Conservation (phyloP, 768 basidiomycete species). For the Sarcodon aspratus region DNA sequence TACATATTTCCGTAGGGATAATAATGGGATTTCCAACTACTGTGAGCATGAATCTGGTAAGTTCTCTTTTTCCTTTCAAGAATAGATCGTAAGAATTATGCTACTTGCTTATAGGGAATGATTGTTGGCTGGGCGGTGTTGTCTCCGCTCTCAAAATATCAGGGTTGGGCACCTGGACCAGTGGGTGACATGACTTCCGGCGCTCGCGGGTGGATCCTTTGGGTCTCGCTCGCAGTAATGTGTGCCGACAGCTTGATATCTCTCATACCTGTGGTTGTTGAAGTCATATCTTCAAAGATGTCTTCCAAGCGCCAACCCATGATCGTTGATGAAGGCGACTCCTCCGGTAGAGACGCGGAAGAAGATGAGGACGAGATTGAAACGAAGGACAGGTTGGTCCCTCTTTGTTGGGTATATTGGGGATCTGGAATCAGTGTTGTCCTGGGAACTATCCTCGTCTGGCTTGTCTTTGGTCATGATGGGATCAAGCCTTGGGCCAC, state of each 20-base stretch:
- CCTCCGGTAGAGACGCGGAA: constrained; percentile 1
- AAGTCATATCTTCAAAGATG: constrained; percentile 30
- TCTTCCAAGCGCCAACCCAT: neutral
- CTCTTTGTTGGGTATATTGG: constrained; percentile 60
- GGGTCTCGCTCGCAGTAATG: constrained; percentile 94
- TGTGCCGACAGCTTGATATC: constrained; percentile 85
- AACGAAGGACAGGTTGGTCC: constrained; percentile 71
- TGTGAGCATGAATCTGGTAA: constrained; percentile 81
- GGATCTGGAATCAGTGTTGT: constrained; percentile 55
- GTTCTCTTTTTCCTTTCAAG: constrained; percentile 9
- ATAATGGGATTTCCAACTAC: constrained; percentile 98
- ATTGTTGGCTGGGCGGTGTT: constrained; percentile 91
- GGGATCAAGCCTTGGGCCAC: constrained; percentile 97
- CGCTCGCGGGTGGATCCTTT: constrained; percentile 95
- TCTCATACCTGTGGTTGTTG: constrained; percentile 61
- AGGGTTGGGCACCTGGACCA: constrained; percentile 90
- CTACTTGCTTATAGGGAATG: constrained; percentile 61
- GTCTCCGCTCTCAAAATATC: constrained; percentile 74
- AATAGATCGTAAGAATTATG: constrained; percentile 4
- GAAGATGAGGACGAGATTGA: constrained; percentile 51
- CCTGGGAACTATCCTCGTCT: constrained; percentile 70
- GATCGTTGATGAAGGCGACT: constrained; percentile 1
- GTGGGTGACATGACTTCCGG: constrained; percentile 82
- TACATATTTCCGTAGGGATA: constrained; percentile 42
- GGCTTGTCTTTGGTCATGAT: constrained; percentile 81